Evolutionary conservation across 2,329 filamentous ascomycete species (phyloP), one percentile per base, ranked within the genome.

Genomic region (Sporothrix humicola): DNA sequence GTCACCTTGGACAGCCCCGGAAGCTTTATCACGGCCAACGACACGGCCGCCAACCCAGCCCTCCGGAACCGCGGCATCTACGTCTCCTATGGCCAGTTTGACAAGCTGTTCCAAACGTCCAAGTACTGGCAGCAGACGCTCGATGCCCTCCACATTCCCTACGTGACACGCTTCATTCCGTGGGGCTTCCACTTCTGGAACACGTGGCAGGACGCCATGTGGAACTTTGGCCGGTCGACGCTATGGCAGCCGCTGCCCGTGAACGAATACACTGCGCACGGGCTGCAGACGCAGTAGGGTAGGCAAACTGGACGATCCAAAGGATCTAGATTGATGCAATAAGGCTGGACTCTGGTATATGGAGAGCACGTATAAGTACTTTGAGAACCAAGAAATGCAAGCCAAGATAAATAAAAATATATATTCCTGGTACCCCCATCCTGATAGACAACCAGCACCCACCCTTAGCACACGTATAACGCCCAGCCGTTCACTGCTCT

Each of bases 201-300:
- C 54, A 58, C 20, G 7, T 58, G 54, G 54, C 54, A 58, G 54
- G 54, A 58, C 20, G 54, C 54, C 20, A 31, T 58, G 54, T 58
- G 54, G 54, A 58, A 58, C 54, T 58, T 58, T 58, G 54, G 54
- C 13, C 54, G 54, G 54, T 58, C 54, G 23, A 58, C 54, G 54
- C 20, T 58, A 10, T 58, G 54, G 54, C 6, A 58, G 54, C 54
- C 54, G 54, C 23, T 31, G 54, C 54, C 54, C 10, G 20, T 58
- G 54, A 58, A 23, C 1, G 8, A 58, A 31, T 58, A 58, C 54
- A 31, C 54, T 23, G 54, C 54, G 26, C 54, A 58, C 23, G 20
- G 54, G 7, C 54, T 58, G 54, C 17, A 54, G 50, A 54, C 50
- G 50, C 50, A 54, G 50, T 54, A 54, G 50, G 23, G 23, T 26